Evolutionary conservation across 768 basidiomycete genomes (phyloP).

Genomic region (Podaxis mareebaensis): DNA sequence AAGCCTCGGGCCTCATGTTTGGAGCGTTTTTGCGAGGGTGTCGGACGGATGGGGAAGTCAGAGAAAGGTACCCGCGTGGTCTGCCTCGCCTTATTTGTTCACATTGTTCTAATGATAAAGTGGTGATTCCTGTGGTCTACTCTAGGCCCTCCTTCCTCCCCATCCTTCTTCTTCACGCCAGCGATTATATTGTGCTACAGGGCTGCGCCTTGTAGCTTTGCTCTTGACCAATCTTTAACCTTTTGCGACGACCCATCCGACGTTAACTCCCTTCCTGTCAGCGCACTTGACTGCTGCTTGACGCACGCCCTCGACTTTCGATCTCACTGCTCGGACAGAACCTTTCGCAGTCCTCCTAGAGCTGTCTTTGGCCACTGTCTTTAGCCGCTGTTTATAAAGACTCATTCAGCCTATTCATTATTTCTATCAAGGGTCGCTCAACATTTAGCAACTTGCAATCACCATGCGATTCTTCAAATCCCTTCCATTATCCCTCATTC

Average conservation of each 20-base stretch:
- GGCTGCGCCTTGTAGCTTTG: constrained; percentile 11
- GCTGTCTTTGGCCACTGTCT: not conserved
- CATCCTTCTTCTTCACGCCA: not conserved
- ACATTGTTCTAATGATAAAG: constrained; percentile 6
- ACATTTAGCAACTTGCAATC: constrained; percentile 14
- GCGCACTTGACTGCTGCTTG: not conserved
- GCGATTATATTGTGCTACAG: not conserved
- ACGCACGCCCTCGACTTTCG: not conserved
- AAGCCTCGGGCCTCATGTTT: constrained; percentile 9
- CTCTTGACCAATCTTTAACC: not conserved
- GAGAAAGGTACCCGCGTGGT: constrained; percentile 5
- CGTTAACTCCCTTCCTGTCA: not conserved
- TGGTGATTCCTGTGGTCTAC: not conserved
- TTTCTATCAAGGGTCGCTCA: not conserved
- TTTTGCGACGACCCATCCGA: not conserved
- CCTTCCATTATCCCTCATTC: constrained; percentile 36
- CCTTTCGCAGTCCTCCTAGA: not conserved
- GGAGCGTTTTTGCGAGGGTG: not conserved
- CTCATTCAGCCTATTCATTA: constrained; percentile 1
- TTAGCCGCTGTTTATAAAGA: not conserved
- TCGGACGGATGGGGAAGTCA: not conserved
- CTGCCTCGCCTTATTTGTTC: constrained; percentile 16
- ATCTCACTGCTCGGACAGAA: not conserved
- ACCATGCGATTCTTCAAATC: constrained; percentile 28
- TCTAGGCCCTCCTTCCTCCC: not conserved